Percentiles rank a stretch among this genome's conserved stretches.
Evolutionary conservation across 2,329 filamentous ascomycete genomes (phyloP).

Genomic region (Ceratocystis colombiana): DNA sequence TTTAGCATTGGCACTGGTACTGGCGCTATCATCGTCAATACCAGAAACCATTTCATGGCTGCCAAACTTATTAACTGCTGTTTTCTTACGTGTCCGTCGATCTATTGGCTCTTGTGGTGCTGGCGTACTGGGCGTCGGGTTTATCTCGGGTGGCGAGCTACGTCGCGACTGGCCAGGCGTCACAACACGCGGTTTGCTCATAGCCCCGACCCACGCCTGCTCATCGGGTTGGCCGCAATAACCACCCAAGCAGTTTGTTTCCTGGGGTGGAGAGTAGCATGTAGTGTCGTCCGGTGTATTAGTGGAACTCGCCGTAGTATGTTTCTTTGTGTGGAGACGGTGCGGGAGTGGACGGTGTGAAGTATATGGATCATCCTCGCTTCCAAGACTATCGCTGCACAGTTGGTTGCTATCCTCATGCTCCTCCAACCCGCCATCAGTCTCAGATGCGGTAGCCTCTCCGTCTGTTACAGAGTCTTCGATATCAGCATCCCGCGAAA

Average conservation of each 20-base stretch:
- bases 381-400: slow-evolving; percentile 28
- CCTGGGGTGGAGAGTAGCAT: too few relatives aligned
- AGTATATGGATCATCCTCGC: neutral
- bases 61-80: neutral
- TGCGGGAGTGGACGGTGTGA: neutral
- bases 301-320: neutral
- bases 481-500: slow-evolving; percentile 29
- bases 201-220: slow-evolving; percentile 43
- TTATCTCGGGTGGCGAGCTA: slow-evolving; percentile 27
- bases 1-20: neutral
- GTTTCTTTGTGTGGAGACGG: neutral
- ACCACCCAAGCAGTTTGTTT: too few relatives aligned
- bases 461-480: slow-evolving; percentile 31
- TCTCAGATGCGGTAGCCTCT: slow-evolving; percentile 32
- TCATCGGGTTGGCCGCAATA: slow-evolving; percentile 47
- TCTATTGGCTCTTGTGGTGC: neutral
- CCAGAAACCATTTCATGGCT: too few relatives aligned
- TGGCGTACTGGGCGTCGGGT: slow-evolving; percentile 23
- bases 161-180: slow-evolving; percentile 34
- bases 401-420: neutral
- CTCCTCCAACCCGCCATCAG: neutral
- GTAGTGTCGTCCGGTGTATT: too few relatives aligned
- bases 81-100: neutral
- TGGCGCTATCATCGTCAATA: neutral
- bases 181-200: slow-evolving; percentile 34